These are phyloP conservation scores for Viola pubescens DNA, from an alignment of 441 rosid species.

Conservation along the genomic window DNA sequence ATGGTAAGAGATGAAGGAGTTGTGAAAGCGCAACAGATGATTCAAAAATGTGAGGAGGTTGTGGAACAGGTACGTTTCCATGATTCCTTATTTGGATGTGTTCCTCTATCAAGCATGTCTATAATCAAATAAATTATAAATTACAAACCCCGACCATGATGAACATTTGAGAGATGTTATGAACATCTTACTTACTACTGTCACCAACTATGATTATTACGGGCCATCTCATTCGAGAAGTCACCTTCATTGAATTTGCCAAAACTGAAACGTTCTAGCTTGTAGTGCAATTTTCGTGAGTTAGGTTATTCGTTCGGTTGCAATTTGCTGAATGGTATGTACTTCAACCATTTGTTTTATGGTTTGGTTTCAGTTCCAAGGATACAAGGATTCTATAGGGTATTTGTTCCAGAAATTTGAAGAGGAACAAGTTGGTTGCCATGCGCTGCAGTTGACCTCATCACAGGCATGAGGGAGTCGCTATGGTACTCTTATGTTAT, in stretches of 20 bases:
- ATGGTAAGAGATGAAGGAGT: constrained; percentile 50
- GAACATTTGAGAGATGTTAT: background rate
- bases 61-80: constrained; percentile 47
- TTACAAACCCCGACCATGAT: background rate
- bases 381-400: constrained; percentile 14
- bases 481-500: no score
- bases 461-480: background rate
- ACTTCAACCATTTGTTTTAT: background rate
- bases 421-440: background rate
- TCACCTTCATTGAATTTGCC: background rate
- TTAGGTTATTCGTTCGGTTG: background rate
- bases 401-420: constrained; percentile 2
- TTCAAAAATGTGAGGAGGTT: constrained; percentile 48
- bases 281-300: background rate
- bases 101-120: background rate
- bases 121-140: background rate
- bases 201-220: background rate
- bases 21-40: constrained; percentile 43
- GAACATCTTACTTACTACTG: background rate
- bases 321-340: background rate
- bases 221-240: no score
- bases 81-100: background rate
- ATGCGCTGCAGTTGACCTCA: background rate
- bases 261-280: background rate
- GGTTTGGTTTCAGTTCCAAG: constrained; percentile 13